A percentile compares a stretch with the other conserved stretches of the same genome.
phyloP scores from a whole-genome alignment of 1,284 basidiomycete genomes.

The Taiwanofungus camphoratus region DNA sequence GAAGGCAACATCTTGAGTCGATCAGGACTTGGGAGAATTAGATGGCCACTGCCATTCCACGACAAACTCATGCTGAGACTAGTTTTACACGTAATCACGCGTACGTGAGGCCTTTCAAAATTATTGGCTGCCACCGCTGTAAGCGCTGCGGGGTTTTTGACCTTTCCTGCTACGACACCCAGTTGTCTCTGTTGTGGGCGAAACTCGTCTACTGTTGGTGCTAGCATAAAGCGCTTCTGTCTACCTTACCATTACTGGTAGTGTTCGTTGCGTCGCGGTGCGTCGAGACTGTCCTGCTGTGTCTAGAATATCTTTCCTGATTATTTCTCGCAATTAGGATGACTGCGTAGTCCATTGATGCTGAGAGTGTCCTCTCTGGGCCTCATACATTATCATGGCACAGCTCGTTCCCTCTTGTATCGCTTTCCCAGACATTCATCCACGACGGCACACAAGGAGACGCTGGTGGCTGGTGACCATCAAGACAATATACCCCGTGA shows the following conservation, averaged over 20 bases:
- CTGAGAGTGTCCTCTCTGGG: slow-evolving; percentile 73
- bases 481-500: background rate
- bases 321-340: slow-evolving; percentile 44
- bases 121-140: no score
- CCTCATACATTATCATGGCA: slow-evolving; percentile 36
- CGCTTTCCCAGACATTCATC: slow-evolving; percentile 15
- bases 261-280: slow-evolving; percentile 41
- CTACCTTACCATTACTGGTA: slow-evolving; percentile 3
- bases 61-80: no score
- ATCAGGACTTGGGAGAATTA: no score
- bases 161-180: no score
- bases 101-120: no score
- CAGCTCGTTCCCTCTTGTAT: slow-evolving; percentile 18
- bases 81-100: no score
- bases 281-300: slow-evolving; percentile 16
- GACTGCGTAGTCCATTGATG: slow-evolving; percentile 71
- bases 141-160: no score
- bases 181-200: no score
- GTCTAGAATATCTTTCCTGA: background rate
- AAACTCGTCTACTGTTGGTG: background rate
- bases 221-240: background rate
- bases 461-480: slow-evolving; percentile 2
- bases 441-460: slow-evolving; percentile 15
- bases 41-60: no score
- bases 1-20: no score